phyloP scores from a whole-genome alignment of 768 basidiomycete species.

The Russula emetica region DNA sequence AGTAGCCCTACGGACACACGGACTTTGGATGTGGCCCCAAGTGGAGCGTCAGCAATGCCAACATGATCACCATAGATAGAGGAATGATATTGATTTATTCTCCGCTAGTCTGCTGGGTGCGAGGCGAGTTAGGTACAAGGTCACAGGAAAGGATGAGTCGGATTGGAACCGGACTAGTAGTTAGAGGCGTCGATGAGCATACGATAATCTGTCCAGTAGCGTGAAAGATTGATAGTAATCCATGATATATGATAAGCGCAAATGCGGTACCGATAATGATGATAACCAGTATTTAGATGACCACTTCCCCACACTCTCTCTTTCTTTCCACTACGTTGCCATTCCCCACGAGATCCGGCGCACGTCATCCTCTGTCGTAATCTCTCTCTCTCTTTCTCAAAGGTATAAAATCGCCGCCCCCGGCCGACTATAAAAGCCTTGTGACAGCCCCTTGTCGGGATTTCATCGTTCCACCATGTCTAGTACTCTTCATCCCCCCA shows the following conservation, averaged over 20 bases:
- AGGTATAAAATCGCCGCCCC: neutral
- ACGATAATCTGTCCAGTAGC: neutral
- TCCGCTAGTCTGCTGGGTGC: neutral
- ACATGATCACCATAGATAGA: slow-evolving; percentile 18
- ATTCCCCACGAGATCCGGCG: slow-evolving; percentile 1
- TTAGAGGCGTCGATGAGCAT: slow-evolving; percentile 2
- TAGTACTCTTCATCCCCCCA: slow-evolving; percentile 56
- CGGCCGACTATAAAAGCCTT: slow-evolving; percentile 20
- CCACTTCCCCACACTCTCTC: slow-evolving; percentile 3
- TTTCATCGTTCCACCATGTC: slow-evolving; percentile 24
- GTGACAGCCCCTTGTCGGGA: neutral
- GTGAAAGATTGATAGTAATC: neutral
- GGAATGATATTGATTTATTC: slow-evolving; percentile 17
- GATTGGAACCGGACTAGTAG: slow-evolving; percentile 6
- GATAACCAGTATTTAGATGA: slow-evolving; percentile 3
- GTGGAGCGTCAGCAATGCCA: neutral
- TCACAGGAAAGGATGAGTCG: neutral
- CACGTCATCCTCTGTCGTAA: slow-evolving; percentile 3
- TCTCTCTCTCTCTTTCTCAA: neutral
- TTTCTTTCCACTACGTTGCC: neutral
- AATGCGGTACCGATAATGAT: neutral
- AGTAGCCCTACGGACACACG: slow-evolving; percentile 9
- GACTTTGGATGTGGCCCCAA: slow-evolving; percentile 8
- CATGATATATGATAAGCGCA: slow-evolving; percentile 5
- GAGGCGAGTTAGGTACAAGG: slow-evolving; percentile 8